Evolutionary conservation across 2,329 filamentous ascomycete genomes (phyloP).

Genomic region (Diaporthe citri): DNA sequence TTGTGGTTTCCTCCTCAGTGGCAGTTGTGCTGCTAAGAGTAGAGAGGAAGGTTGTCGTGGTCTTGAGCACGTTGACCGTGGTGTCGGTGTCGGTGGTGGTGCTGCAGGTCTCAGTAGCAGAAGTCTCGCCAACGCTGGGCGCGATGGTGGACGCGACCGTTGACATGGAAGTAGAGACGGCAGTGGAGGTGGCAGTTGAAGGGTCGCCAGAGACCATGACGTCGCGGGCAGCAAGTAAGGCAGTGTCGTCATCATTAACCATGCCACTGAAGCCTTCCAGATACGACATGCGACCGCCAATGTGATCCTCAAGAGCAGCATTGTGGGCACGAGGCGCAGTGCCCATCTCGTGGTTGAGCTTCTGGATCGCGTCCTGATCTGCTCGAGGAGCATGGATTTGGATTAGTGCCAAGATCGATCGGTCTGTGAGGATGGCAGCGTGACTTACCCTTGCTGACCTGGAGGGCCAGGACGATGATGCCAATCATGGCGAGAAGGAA

Average conservation of each 20-base stretch:
- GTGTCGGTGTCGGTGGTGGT: background rate
- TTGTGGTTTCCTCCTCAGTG: background rate
- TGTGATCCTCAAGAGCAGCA: background rate
- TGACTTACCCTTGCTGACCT: slow-evolving; percentile 30
- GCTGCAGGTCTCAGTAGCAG: background rate
- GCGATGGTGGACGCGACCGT: background rate
- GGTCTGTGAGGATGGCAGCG: background rate
- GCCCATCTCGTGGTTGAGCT: slow-evolving; percentile 18
- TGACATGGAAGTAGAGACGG: background rate
- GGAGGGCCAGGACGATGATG: slow-evolving; percentile 28
- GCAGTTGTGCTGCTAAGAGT: background rate
- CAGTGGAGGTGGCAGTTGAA: background rate
- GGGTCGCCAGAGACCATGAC: slow-evolving; percentile 4
- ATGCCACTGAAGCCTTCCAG: slow-evolving; percentile 32
- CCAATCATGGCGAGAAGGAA: slow-evolving; percentile 24
- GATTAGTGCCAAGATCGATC: background rate
- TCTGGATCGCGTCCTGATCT: slow-evolving; percentile 40
- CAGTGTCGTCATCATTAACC: slow-evolving; percentile 13
- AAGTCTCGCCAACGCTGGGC: background rate
- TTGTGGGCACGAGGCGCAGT: background rate
- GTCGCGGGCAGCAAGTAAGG: background rate
- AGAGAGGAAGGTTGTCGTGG: background rate
- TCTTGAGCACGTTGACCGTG: background rate
- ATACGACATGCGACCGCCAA: slow-evolving; percentile 23
- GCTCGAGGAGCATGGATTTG: background rate